Percentiles rank a stretch among this genome's conserved stretches.
phyloP scores from a whole-genome alignment of 306 rosid species.

The Casuarina equisetifolia region DNA sequence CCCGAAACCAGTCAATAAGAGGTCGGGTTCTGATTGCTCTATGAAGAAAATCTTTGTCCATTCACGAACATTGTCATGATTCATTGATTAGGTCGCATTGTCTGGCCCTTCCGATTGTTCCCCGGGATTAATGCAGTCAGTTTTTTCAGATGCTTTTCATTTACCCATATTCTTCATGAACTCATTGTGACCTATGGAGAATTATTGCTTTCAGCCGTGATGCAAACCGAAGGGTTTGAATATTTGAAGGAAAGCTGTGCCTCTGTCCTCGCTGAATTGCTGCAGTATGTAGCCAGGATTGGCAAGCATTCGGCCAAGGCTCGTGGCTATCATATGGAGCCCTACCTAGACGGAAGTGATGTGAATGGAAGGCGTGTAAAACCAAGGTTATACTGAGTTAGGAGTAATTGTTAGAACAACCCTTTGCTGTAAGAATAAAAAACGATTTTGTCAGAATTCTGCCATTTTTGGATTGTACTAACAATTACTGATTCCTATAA shows the following conservation, averaged over 20 bases:
- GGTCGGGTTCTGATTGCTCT: neutral
- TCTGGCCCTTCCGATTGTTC: neutral
- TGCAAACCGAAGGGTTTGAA: conserved; percentile 82
- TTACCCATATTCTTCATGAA: neutral
- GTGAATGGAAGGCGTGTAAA: conserved; percentile 78
- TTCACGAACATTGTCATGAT: neutral
- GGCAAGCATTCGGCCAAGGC: conserved; percentile 46
- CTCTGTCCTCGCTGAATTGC: conserved; percentile 57
- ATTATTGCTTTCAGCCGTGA: conserved; percentile 65
- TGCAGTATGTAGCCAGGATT: conserved; percentile 49
- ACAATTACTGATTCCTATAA: conserved; percentile 29
- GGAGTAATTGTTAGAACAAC: conserved; percentile 8
- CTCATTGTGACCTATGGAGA: neutral
- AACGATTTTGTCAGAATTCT: conserved; percentile 20
- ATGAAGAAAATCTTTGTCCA: neutral
- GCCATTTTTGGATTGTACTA: conserved; percentile 22
- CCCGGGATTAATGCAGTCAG: neutral
- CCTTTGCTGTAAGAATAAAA: neutral
- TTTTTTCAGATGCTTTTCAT: neutral
- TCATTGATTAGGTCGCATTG: too few relatives aligned
- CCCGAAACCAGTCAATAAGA: neutral
- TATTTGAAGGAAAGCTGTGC: conserved; percentile 83
- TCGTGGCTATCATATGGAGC: conserved; percentile 34
- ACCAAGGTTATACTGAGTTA: conserved; percentile 53
- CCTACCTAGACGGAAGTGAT: conserved; percentile 62